These are phyloP conservation scores for Hura crepitans DNA, from an alignment of 441 rosid species.

Conservation along the genomic window DNA sequence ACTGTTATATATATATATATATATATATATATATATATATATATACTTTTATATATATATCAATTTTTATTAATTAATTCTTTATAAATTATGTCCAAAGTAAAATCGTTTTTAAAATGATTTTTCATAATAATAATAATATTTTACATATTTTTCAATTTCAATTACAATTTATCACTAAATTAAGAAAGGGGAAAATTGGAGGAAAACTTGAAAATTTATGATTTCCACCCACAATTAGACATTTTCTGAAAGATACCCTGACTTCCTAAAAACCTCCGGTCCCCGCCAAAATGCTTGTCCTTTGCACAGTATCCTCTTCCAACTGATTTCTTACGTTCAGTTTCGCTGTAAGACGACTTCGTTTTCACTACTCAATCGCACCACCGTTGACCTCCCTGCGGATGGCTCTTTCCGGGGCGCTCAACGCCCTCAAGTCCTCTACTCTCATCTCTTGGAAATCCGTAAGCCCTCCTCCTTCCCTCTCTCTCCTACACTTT, in stretches of 20 bases:
- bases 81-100: too few species aligned
- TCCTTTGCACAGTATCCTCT: background rate
- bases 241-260: background rate
- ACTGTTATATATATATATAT: too few species aligned
- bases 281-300: background rate
- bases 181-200: too few species aligned
- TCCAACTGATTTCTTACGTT: background rate
- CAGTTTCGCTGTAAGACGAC: background rate
- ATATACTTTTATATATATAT: too few species aligned
- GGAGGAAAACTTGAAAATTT: background rate
- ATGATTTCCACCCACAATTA: background rate
- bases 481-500: background rate
- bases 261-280: background rate
- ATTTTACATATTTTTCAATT: too few species aligned
- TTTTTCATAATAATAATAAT: too few species aligned
- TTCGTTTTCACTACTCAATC: background rate
- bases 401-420: conserved; percentile 33
- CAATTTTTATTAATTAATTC: too few species aligned
- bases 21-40: too few species aligned
- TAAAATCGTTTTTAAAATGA: too few species aligned
- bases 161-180: too few species aligned
- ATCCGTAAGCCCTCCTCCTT: conserved; percentile 26
- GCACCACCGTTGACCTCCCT: background rate
- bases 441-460: conserved; percentile 54
- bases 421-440: conserved; percentile 36